These are phyloP conservation scores for Pisolithus sp. DNA, from an alignment of 768 basidiomycete species.

Conservation along the genomic window DNA sequence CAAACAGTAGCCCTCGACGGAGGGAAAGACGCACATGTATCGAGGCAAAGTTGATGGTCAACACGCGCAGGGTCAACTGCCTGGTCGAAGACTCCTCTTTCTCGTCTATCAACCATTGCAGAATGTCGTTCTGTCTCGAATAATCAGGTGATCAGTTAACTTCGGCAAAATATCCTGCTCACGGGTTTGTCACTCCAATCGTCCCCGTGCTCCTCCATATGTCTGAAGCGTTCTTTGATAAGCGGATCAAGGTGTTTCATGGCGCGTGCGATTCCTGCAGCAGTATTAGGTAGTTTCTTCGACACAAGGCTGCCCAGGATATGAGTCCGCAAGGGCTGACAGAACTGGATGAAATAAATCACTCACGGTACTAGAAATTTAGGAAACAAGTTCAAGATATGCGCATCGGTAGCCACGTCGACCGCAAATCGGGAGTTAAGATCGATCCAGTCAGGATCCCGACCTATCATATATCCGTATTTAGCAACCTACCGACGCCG, in stretches of 20 bases:
- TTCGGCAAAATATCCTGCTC: not conserved
- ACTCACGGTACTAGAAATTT: conserved; percentile 26
- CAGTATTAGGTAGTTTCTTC: not conserved
- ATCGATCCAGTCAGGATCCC: conserved; percentile 30
- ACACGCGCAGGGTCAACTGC: not conserved
- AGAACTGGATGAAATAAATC: not conserved
- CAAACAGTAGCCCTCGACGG: not conserved
- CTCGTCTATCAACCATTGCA: not conserved
- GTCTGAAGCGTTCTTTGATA: conserved; percentile 22
- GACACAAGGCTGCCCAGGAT: not conserved
- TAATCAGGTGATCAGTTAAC: too few relatives aligned
- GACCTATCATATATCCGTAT: conserved; percentile 23
- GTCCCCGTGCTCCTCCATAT: conserved; percentile 16
- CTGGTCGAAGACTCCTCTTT: not conserved
- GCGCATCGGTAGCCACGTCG: conserved; percentile 17
- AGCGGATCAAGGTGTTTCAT: conserved; percentile 22
- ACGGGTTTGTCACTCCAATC: conserved; percentile 30
- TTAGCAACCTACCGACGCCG: not conserved
- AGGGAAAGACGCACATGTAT: conserved; percentile 12
- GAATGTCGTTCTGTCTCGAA: not conserved
- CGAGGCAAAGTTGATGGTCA: not conserved
- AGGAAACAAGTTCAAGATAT: conserved; percentile 26
- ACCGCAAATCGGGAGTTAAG: conserved; percentile 27
- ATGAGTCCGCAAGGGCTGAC: not conserved
- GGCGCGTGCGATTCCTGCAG: not conserved